Evolutionary conservation across 148 eudicot genomes (phyloP).

Genomic region (Arbutus unedo): DNA sequence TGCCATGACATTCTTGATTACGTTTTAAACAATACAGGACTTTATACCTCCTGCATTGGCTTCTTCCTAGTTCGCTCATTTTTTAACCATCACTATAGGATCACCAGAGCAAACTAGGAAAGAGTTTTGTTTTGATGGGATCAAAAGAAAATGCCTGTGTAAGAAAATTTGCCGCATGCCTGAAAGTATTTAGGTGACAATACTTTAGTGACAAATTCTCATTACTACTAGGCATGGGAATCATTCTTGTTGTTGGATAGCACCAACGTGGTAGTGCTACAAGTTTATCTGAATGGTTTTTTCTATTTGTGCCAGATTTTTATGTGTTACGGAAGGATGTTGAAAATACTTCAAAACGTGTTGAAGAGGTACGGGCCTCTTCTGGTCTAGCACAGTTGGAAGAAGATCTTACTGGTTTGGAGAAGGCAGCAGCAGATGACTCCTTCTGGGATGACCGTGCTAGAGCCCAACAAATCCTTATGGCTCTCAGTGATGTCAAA

Average conservation of each 20-base stretch:
- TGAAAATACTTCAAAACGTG: conserved; percentile 59
- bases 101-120: not conserved
- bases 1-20: not conserved
- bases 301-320: conserved; percentile 54
- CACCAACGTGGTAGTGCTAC: not conserved
- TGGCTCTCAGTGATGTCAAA: conserved; percentile 76
- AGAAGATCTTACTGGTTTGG: conserved; percentile 62
- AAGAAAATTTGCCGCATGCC: not conserved
- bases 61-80: not conserved
- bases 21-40: not conserved
- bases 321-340: conserved; percentile 81
- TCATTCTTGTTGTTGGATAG: not conserved
- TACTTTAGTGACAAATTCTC: not conserved
- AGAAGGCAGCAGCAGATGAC: conserved; percentile 68
- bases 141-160: not conserved
- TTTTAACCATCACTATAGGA: not conserved
- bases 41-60: not conserved
- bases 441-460: conserved; percentile 91
- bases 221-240: not conserved
- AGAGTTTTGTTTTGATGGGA: not conserved
- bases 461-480: conserved; percentile 85
- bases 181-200: not conserved
- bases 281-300: not conserved
- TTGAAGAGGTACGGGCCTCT: conserved; percentile 63
- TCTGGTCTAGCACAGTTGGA: conserved; percentile 75